These are phyloP conservation scores for Amanita brunnescens DNA, from an alignment of 768 basidiomycete genomes.

Conservation along the genomic window DNA sequence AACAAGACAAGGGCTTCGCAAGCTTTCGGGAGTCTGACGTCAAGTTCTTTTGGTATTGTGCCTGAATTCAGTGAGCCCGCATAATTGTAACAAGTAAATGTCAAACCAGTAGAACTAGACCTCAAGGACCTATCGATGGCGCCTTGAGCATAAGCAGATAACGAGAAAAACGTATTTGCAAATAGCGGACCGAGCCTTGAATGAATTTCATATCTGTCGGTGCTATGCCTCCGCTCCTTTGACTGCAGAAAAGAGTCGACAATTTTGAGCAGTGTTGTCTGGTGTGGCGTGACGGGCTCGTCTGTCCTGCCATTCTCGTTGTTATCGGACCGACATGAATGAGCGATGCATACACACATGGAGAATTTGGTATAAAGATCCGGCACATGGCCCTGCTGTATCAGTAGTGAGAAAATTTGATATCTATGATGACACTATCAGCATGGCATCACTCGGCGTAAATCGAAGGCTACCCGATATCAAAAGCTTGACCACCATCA, in stretches of 20 bases:
- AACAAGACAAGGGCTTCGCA: slow-evolving; percentile 76
- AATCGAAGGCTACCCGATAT: slow-evolving; percentile 51
- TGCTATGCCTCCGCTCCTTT: slow-evolving; percentile 19
- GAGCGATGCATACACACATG: slow-evolving; percentile 38
- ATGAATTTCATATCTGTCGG: slow-evolving; percentile 27
- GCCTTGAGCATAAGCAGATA: slow-evolving; percentile 48
- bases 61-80: background rate
- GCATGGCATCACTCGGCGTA: slow-evolving; percentile 7
- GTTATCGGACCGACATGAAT: background rate
- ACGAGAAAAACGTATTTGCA: slow-evolving; percentile 48
- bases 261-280: slow-evolving; percentile 81
- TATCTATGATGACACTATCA: slow-evolving; percentile 34
- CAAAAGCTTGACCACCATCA: slow-evolving; percentile 62
- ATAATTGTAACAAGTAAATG: background rate
- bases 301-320: slow-evolving; percentile 33
- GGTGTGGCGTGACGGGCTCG: slow-evolving; percentile 76
- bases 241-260: slow-evolving; percentile 78
- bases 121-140: slow-evolving; percentile 40
- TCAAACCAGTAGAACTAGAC: slow-evolving; percentile 2
- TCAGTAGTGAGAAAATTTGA: slow-evolving; percentile 52
- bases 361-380: slow-evolving; percentile 51
- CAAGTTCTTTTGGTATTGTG: slow-evolving; percentile 34
- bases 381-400: slow-evolving; percentile 49
- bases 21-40: slow-evolving; percentile 66
- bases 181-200: slow-evolving; percentile 48